Evolutionary conservation across 208 protist species (phyloP).

Genomic region (Phytomonas sp.): DNA sequence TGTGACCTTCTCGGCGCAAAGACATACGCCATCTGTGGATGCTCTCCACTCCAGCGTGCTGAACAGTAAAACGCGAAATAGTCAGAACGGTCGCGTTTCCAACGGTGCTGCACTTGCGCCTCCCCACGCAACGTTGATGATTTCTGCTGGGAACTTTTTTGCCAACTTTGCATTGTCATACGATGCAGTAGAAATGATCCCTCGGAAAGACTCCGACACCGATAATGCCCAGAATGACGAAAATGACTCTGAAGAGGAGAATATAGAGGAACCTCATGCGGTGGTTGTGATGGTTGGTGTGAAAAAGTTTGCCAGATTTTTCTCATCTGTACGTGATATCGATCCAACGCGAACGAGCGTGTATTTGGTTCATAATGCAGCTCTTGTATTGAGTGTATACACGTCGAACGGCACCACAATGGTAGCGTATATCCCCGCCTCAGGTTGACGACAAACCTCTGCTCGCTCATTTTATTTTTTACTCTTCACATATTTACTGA

Average conservation of each 20-base stretch:
- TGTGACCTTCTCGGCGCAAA: constrained; percentile 44
- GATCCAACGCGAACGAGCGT: constrained; percentile 35
- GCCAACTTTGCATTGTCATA: constrained; percentile 61
- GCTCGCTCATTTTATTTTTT: neutral
- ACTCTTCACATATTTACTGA: no score
- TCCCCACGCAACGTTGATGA: constrained; percentile 14
- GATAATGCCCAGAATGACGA: constrained; percentile 6
- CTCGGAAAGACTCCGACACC: neutral
- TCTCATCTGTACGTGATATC: constrained; percentile 49
- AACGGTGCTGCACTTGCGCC: neutral
- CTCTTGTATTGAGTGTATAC: constrained; percentile 56
- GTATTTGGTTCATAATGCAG: constrained; percentile 40
- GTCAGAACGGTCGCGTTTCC: neutral
- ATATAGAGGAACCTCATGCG: constrained; percentile 5
- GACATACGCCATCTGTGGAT: neutral
- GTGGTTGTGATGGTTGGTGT: constrained; percentile 57
- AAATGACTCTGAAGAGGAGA: constrained; percentile 8
- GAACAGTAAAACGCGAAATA: neutral
- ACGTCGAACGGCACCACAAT: constrained; percentile 39
- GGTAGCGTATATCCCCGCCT: constrained; percentile 76
- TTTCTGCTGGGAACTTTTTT: constrained; percentile 45
- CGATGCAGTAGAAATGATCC: constrained; percentile 33
- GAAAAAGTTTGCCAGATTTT: constrained; percentile 60
- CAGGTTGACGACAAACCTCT: constrained; percentile 6
- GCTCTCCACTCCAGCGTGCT: neutral